Evolutionary conservation across 169 alveolate genomes (phyloP).

Genomic region (Eimeria sp.): DNA sequence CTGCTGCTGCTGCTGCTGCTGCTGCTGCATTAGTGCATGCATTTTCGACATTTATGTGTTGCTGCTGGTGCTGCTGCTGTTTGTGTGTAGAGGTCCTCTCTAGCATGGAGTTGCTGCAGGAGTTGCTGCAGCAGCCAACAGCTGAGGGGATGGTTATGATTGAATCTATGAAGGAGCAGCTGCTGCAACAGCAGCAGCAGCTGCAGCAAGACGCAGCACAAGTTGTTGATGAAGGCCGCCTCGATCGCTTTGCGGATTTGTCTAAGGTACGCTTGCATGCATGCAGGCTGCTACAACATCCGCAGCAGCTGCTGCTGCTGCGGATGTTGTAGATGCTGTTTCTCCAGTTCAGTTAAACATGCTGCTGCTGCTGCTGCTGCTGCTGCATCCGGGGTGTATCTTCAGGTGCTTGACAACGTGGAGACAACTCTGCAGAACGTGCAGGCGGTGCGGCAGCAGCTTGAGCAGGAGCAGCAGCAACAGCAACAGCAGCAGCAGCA

Average conservation of each 20-base stretch:
- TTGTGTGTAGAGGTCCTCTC: conserved; percentile 28
- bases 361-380: conserved; percentile 13
- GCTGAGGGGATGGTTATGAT: background rate
- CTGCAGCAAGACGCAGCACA: conserved; percentile 51
- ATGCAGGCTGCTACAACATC: too few relatives aligned
- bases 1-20: background rate
- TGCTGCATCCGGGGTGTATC: background rate
- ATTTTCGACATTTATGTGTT: background rate
- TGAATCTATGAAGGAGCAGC: background rate
- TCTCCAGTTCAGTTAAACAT: background rate
- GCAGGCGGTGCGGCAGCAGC: background rate
- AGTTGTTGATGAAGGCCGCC: conserved; percentile 30
- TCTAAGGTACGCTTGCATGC: conserved; percentile 17
- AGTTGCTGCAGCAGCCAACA: conserved; percentile 50
- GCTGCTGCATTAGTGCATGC: background rate
- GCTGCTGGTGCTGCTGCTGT: conserved; percentile 34
- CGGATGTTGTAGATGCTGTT: background rate
- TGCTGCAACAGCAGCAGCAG: background rate
- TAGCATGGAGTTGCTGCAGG: conserved; percentile 55
- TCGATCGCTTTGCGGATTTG: conserved; percentile 12
- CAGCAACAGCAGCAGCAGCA: conserved; percentile 2
- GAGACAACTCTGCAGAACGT: conserved; percentile 9
- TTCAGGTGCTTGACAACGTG: conserved; percentile 7
- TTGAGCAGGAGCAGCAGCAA: conserved; percentile 25
- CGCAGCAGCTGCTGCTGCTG: conserved; percentile 47